A percentile compares a stretch with the other conserved stretches of the same genome.
Conservation (phyloP, 1,284 basidiomycete species). For the Ustilago trichophora region DNA sequence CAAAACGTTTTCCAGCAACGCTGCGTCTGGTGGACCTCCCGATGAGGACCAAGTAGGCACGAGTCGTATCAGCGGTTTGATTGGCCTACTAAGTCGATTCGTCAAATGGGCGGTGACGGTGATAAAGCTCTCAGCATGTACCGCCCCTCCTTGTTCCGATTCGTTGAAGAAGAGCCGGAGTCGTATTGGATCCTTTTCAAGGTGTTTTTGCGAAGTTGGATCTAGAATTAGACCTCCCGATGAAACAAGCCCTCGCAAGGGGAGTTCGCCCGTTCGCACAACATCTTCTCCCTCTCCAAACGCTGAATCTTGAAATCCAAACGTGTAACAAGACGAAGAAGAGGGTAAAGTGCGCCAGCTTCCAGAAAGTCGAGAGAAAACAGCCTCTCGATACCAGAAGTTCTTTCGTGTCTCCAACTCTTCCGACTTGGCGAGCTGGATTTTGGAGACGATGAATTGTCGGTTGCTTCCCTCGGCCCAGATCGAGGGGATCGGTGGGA, state of each 20-base stretch:
- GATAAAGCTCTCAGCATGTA: slow-evolving; percentile 15
- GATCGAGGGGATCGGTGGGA: slow-evolving; percentile 80
- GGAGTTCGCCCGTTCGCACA: slow-evolving; percentile 1
- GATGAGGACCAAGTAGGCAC: slow-evolving; percentile 18
- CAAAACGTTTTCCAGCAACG: slow-evolving; percentile 9
- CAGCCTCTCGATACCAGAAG: slow-evolving; percentile 92
- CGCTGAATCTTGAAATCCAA: not conserved
- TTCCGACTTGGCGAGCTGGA: slow-evolving; percentile 73
- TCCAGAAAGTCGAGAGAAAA: slow-evolving; percentile 76
- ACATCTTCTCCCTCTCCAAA: not conserved
- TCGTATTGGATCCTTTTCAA: slow-evolving; percentile 16
- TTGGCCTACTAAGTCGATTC: slow-evolving; percentile 12
- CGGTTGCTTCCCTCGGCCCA: slow-evolving; percentile 70
- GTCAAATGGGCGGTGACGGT: slow-evolving; percentile 4
- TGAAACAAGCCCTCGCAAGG: slow-evolving; percentile 9
- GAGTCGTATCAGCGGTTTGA: slow-evolving; percentile 34
- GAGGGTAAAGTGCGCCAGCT: slow-evolving; percentile 74
- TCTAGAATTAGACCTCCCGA: slow-evolving; percentile 14
- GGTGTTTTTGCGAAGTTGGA: not conserved
- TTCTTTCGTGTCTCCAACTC: slow-evolving; percentile 76
- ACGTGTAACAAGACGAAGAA: not conserved
- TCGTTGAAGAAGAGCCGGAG: slow-evolving; percentile 4
- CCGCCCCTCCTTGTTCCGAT: not conserved
- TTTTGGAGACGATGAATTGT: slow-evolving; percentile 89
- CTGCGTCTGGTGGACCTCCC: not conserved